Percentiles rank a stretch among this genome's conserved stretches.
Evolutionary conservation across 1,139 yeast genomes (phyloP).

Genomic region (Zygoascus hellenicus): DNA sequence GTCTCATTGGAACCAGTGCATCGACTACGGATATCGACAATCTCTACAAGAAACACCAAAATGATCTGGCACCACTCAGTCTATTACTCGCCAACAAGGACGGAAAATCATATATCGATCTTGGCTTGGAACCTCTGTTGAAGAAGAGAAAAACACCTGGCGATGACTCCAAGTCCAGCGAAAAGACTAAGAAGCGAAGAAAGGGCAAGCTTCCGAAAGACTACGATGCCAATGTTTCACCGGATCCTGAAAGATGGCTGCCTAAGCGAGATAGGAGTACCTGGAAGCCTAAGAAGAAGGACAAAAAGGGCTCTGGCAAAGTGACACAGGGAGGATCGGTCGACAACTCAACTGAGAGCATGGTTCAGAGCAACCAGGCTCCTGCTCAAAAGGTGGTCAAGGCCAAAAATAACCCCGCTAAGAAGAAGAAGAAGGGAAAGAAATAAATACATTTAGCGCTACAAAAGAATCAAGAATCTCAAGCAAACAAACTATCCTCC

Average conservation of each 20-base stretch:
- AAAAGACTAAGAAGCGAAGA: slow-evolving; percentile 27
- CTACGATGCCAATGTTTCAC: slow-evolving; percentile 37
- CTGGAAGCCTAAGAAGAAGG: slow-evolving; percentile 62
- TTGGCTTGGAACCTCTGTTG: slow-evolving; percentile 38
- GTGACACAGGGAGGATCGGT: slow-evolving; percentile 66
- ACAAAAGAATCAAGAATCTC: slow-evolving; percentile 17
- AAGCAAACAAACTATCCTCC: slow-evolving; percentile 91
- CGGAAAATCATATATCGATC: slow-evolving; percentile 35
- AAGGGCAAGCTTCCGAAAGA: slow-evolving; percentile 37
- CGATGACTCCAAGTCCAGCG: slow-evolving; percentile 16
- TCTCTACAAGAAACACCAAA: slow-evolving; percentile 10
- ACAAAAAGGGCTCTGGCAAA: slow-evolving; percentile 38
- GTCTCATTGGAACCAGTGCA: slow-evolving; percentile 2
- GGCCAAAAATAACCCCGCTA: slow-evolving; percentile 41
- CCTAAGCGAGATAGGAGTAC: slow-evolving; percentile 80
- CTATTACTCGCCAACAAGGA: slow-evolving; percentile 29
- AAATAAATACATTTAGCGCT: not conserved
- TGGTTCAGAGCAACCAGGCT: slow-evolving; percentile 26
- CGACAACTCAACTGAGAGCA: slow-evolving; percentile 47
- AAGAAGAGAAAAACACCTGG: slow-evolving; percentile 18
- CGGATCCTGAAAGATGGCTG: slow-evolving; percentile 82
- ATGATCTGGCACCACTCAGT: not conserved
- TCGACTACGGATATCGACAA: not conserved
- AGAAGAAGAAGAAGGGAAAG: slow-evolving; percentile 42
- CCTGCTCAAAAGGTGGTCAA: slow-evolving; percentile 19